Base-by-base conservation (phyloP, 2,329 filamentous ascomycete species). In the Dactylonectria estremocensis region DNA sequence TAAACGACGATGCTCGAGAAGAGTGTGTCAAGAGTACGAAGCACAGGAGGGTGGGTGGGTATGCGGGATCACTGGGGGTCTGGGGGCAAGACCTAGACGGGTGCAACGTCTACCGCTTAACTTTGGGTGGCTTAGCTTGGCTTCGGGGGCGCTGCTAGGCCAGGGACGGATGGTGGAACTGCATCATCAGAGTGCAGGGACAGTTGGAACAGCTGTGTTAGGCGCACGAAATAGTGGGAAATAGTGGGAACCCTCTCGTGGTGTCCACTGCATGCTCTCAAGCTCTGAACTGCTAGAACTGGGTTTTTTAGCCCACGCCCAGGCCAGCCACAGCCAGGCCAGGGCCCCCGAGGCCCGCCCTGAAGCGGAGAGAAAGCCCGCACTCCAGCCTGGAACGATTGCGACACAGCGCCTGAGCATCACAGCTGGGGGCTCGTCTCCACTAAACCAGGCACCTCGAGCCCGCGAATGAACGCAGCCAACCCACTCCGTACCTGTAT, bases 101-200 rank as follows among this genome's bases (percentile, higher is more conserved):
- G 37, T 37, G 64, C 45, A 54, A 65, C 58, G 59, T 60, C 40
- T 59, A 54, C 28, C 24, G 37, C 53, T 71, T 66, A 69, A 66
- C 65, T 70, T 74, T 58, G 57, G 22, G 55, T 72, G 73, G 72
- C 67, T 72, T 53, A 53, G 67, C 64, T 64, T 59, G 61, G 48
- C 60, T 46, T 57, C 61, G 71, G 73, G 58, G 48, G 52, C 48
- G 20, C 18, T 66, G 53, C 70, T 75, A 75, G 57, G 66, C 69
- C 65, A 31, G 59, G 57, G 35, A 62, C 56, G 56, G 70, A 65
- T 69, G 63, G 66, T 67, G 67, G 61, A 37, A 67, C 64, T 68
- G 60, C 55, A 64, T 24, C 28, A 4, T 18, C 56, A 55, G 49
- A 55, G 54, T 62, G 63, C 24, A 28, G 24, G 24, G 24, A 28